Evolutionary conservation across 495 filamentous ascomycete species (phyloP).

Genomic region (Penicillium desertorum): DNA sequence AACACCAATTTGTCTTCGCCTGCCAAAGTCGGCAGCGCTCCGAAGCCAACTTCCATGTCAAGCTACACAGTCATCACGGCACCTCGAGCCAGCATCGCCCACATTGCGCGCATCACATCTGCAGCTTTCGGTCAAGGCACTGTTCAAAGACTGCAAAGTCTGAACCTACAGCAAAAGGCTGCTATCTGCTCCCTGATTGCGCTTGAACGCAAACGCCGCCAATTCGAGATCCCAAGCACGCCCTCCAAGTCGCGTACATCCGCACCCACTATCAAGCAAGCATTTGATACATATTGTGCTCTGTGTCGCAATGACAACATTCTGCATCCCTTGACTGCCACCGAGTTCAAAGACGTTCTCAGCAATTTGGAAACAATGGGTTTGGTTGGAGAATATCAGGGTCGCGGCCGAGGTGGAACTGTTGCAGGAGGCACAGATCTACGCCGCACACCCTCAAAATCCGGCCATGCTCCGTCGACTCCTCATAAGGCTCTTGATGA

Average conservation of each 20-base stretch:
- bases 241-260: slow-evolving; percentile 54
- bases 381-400: slow-evolving; percentile 70
- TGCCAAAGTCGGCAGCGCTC: slow-evolving; percentile 23
- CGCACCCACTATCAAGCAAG: slow-evolving; percentile 71
- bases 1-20: slow-evolving; percentile 70
- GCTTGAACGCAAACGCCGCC: slow-evolving; percentile 62
- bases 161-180: slow-evolving; percentile 97
- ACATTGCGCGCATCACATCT: slow-evolving; percentile 86
- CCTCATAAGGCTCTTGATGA: slow-evolving; percentile 59
- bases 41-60: slow-evolving; percentile 46
- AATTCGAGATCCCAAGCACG: slow-evolving; percentile 45
- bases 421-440: slow-evolving; percentile 46
- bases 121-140: slow-evolving; percentile 83
- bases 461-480: slow-evolving; percentile 45
- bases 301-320: slow-evolving; percentile 82
- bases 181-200: slow-evolving; percentile 84
- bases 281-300: slow-evolving; percentile 75
- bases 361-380: slow-evolving; percentile 82
- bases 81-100: slow-evolving; percentile 82
- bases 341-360: slow-evolving; percentile 94
- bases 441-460: slow-evolving; percentile 58
- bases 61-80: slow-evolving; percentile 68
- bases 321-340: slow-evolving; percentile 79
- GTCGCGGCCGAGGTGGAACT: slow-evolving; percentile 65
- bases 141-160: slow-evolving; percentile 72